Base-by-base conservation (phyloP, 148 eudicot species). In the Rhododendron mucronatum region DNA sequence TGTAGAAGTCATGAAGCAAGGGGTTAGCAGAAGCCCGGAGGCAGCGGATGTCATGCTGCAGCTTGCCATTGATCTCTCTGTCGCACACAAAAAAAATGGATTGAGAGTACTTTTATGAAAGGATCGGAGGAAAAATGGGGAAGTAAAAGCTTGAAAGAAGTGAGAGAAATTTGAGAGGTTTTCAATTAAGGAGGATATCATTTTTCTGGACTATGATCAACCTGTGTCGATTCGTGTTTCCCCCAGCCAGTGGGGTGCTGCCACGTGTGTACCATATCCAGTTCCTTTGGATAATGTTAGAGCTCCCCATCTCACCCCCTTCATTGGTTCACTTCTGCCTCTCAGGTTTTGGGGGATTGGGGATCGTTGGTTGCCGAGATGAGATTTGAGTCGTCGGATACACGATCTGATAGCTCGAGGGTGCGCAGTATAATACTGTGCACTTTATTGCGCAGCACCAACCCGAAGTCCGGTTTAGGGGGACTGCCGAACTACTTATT, bases 11-110 rank as follows among this genome's bases (percentile, higher is more conserved):
- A 41, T 57, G 84, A 90, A 82, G 83, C 85, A 89, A 13, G 95
- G 95, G 59, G 93, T 85, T 28, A 93, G 13, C 86, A 90, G 91
- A 85, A 95, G 86, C 9, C 96, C 86, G 50, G 87, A 82, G 51
- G 96, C 94, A 80, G 94, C 90, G 71, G 93, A 93, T 82, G 98
- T 94, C 92, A 96, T 92, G 18, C 57, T 53, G 57, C 57, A 53
- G 91, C 90, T 93, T 63, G 99, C 98, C 99, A 96, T 96, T 33
- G 35, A 33, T 15, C 57, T 71, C 30, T 33, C 35, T 33, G 35
- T 33, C 35, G 35, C 35, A 33, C 35, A 48, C 35, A 23, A 13
- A 1, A 5, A 5, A 30, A 30, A 61, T n/a, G 69, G 82, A 84
- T 45, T 77, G 61, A 48, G 83, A 81, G 13, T 61, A 45, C 71